Evolutionary conservation across 2,329 filamentous ascomycete genomes (phyloP).

Genomic region (Pestalotiopsis sp.): DNA sequence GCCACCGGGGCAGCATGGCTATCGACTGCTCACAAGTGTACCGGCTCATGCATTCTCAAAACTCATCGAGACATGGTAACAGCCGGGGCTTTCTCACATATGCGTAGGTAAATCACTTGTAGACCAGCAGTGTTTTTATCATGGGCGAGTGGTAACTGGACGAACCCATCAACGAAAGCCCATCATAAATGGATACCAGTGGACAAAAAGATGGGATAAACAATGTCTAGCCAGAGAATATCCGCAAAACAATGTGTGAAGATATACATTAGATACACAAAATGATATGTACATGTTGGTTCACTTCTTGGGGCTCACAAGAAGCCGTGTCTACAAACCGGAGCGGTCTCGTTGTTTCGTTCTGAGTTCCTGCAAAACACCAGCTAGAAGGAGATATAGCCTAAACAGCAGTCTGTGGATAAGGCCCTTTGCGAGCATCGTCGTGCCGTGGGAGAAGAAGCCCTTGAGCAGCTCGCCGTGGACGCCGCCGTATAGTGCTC

Average conservation of each 20-base stretch:
- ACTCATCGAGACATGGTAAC: not conserved
- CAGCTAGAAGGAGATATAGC: conserved; percentile 68
- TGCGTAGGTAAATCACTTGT: not conserved
- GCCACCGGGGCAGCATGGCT: not conserved
- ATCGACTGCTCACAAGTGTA: not conserved
- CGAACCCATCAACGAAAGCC: too few species aligned
- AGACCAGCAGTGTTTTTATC: not conserved
- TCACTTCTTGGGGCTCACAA: too few species aligned
- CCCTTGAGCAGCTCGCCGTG: conserved; percentile 77
- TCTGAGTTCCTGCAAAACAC: conserved; percentile 32
- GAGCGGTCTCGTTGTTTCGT: not conserved
- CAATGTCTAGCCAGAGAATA: too few species aligned
- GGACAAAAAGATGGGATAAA: too few species aligned
- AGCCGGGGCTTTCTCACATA: not conserved
- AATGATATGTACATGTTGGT: too few species aligned
- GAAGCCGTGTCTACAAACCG: too few species aligned
- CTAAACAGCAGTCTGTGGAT: conserved; percentile 74
- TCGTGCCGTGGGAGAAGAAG: conserved; percentile 83
- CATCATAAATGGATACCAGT: too few species aligned
- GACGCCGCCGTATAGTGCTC: conserved; percentile 75
- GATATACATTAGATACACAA: too few species aligned
- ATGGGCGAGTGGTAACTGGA: too few species aligned
- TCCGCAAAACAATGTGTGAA: too few species aligned
- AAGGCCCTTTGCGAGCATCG: conserved; percentile 82
- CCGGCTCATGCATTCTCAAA: not conserved